Base-by-base conservation (phyloP, 805 yeast species). In the Candida yuanshanica region DNA sequence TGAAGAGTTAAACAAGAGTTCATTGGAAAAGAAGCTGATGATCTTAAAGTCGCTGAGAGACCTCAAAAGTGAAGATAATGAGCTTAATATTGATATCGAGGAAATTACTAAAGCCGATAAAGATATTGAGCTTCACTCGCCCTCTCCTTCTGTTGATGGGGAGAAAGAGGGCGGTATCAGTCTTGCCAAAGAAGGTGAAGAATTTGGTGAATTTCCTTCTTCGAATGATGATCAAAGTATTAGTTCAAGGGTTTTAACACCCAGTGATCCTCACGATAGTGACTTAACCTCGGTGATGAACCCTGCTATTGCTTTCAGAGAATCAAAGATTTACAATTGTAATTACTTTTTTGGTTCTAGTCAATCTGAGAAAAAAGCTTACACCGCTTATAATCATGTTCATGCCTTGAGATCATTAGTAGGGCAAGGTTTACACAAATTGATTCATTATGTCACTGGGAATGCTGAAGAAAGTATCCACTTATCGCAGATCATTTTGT, bases 261-360 rank as follows among this genome's bases (percentile, higher is more conserved):
- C 64, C 14, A 41, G 53, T 5, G 58, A 57, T 13, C 59, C 62
- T 1, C 60, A 61, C 7, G 60, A 54, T 6, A 51, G 45, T 29
- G 61, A 53, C 23, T 60, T 64, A 13, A 57, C 64, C 18, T 72
- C 81, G 0, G 64, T 71, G 3, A 68, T 77, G 68, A 77, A 73
- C 44, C 75, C 83, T 5, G 69, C 73, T 1, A 58, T 77, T 23
- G 74, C 79, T 0, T 74, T 74, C 44, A 72, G 84, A 51, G 82
- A 79, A 47, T 59, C 76, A 33, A 79, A 79, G 47, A 68, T 81
- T 16, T 83, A 81, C 58, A 75, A 79, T 6, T 75, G 80, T 32
- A 76, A 75, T 42, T 83, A 83, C 53, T 79, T 64, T 48, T 85
- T 83, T 58, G 84, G 83, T 1, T 70, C 68, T 32, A 71, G 72